phyloP scores from a whole-genome alignment of 441 rosid species.

The Croton laevigatus region DNA sequence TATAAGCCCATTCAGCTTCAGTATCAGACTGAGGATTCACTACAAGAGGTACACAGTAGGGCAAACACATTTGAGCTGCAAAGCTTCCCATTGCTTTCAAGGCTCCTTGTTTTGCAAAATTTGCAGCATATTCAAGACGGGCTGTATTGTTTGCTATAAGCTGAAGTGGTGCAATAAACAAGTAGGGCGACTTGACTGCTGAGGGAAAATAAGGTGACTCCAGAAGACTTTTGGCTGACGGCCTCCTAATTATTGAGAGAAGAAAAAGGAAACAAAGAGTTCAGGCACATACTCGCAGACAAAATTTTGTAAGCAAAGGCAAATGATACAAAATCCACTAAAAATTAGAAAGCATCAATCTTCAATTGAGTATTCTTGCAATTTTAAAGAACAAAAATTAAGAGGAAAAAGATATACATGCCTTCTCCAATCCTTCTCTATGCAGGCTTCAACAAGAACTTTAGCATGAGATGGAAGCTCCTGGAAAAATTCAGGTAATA shows the following conservation, averaged over 20 bases:
- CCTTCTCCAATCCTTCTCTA: constrained; percentile 73
- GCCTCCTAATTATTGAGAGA: constrained; percentile 62
- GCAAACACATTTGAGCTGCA: constrained; percentile 84
- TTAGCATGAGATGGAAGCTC: constrained; percentile 76
- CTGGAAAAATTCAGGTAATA: constrained; percentile 53
- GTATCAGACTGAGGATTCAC: constrained; percentile 50
- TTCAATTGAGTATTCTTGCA: neutral
- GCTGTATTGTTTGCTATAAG: constrained; percentile 65
- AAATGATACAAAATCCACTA: neutral
- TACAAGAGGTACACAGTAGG: constrained; percentile 72
- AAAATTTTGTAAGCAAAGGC: neutral
- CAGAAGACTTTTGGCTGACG: constrained; percentile 69
- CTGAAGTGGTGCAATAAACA: constrained; percentile 86
- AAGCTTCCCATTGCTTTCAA: constrained; percentile 78
- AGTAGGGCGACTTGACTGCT: constrained; percentile 73
- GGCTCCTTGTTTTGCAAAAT: constrained; percentile 83
- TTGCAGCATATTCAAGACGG: constrained; percentile 77
- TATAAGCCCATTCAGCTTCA: constrained; percentile 86
- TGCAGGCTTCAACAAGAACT: constrained; percentile 74
- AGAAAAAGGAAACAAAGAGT: constrained; percentile 23
- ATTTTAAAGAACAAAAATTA: neutral
- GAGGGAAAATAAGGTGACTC: constrained; percentile 88
- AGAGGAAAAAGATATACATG: constrained; percentile 13
- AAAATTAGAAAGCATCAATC: constrained; percentile 23
- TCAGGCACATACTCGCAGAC: neutral